Percentiles rank a stretch among this genome's conserved stretches.
phyloP scores from a whole-genome alignment of 2,329 filamentous ascomycete species.

The Ophiostoma australiae region DNA sequence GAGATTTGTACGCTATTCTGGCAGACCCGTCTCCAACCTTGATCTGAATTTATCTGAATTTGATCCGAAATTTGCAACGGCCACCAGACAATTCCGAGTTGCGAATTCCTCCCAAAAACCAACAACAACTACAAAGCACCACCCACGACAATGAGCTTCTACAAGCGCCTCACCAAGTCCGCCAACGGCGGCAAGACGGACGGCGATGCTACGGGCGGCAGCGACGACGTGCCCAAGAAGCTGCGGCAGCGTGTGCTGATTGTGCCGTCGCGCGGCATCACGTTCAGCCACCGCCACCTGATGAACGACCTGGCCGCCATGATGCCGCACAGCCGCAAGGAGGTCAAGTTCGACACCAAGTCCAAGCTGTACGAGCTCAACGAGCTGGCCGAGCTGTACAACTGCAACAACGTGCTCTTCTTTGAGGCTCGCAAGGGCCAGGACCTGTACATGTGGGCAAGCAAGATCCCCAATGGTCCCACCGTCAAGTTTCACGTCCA shows the following conservation, averaged over 20 bases:
- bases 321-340: slow-evolving; percentile 87
- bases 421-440: slow-evolving; percentile 93
- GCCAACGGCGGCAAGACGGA: slow-evolving; percentile 28
- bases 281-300: slow-evolving; percentile 89
- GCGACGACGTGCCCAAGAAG: slow-evolving; percentile 41
- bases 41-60: neutral
- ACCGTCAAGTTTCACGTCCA: slow-evolving; percentile 62
- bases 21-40: neutral
- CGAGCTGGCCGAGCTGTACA: slow-evolving; percentile 68
- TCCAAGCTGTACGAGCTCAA: slow-evolving; percentile 79
- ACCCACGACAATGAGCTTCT: slow-evolving; percentile 38
- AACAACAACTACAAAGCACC: neutral
- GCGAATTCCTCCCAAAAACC: no score
- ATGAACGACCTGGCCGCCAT: slow-evolving; percentile 83
- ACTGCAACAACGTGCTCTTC: slow-evolving; percentile 86
- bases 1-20: slow-evolving; percentile 8
- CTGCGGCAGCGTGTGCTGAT: slow-evolving; percentile 79
- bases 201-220: slow-evolving; percentile 44
- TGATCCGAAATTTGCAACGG: no score
- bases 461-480: slow-evolving; percentile 81
- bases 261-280: slow-evolving; percentile 86
- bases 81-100: neutral
- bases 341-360: slow-evolving; percentile 96
- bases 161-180: slow-evolving; percentile 66
- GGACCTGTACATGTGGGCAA: slow-evolving; percentile 91